These are phyloP conservation scores for Fusarium euwallaceae DNA, from an alignment of 2,329 filamentous ascomycete genomes.

Conservation along the genomic window DNA sequence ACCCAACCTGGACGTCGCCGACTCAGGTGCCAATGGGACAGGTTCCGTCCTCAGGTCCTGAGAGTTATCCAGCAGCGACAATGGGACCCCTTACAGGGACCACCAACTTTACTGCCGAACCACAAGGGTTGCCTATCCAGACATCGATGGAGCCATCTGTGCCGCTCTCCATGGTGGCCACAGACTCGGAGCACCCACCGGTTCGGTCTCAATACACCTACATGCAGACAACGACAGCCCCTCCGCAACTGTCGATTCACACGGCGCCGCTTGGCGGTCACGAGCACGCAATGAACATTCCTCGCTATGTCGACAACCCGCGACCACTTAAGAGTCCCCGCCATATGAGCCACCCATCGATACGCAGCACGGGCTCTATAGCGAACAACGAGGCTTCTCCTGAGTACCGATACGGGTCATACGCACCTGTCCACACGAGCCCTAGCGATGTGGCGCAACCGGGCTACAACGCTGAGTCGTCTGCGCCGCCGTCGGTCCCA, in stretches of 20 bases:
- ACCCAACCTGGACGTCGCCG: constrained; percentile 67
- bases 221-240: constrained; percentile 63
- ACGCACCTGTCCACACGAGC: constrained; percentile 46
- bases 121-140: constrained; percentile 66
- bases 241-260: constrained; percentile 63
- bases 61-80: constrained; percentile 63
- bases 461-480: constrained; percentile 49
- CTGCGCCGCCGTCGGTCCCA: constrained; percentile 44
- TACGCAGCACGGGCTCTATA: constrained; percentile 64
- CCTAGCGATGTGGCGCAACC: constrained; percentile 51
- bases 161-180: constrained; percentile 63
- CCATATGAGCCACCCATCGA: constrained; percentile 66
- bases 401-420: constrained; percentile 70
- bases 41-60: constrained; percentile 61
- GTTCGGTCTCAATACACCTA: constrained; percentile 70
- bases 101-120: constrained; percentile 63
- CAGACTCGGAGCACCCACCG: constrained; percentile 61
- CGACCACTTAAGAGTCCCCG: constrained; percentile 70
- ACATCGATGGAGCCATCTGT: constrained; percentile 66
- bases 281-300: constrained; percentile 65
- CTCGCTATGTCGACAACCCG: constrained; percentile 69
- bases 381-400: constrained; percentile 62
- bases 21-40: constrained; percentile 62
- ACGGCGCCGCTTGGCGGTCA: constrained; percentile 51
- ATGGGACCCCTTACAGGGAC: constrained; percentile 65